Conservation (phyloP, 2,329 filamentous ascomycete genomes). For the Penicillium rolfsii region DNA sequence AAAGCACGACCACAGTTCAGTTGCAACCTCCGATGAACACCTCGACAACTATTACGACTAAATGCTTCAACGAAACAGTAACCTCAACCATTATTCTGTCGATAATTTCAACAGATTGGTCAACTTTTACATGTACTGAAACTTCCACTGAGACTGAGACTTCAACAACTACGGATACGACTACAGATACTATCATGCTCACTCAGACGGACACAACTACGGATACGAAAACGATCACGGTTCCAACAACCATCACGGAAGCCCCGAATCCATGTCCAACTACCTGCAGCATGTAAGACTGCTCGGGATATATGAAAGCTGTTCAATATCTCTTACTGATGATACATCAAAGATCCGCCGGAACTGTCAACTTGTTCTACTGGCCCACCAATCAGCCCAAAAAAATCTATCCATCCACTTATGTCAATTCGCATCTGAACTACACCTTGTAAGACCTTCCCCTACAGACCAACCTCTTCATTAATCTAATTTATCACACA, state of each 20-base stretch:
- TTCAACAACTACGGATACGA: conserved; percentile 1
- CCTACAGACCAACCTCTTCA: no score
- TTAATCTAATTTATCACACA: conserved; percentile 1
- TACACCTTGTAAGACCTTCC: conserved; percentile 17
- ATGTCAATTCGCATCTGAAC: conserved; percentile 19
- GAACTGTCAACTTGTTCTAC: conserved; percentile 23
- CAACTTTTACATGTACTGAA: neutral
- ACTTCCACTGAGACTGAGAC: neutral
- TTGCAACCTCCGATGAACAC: conserved; percentile 2
- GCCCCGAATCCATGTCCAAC: conserved; percentile 23
- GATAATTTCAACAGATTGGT: conserved; percentile 4
- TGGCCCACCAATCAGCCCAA: conserved; percentile 19
- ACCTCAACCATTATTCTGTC: conserved; percentile 10
- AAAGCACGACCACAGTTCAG: conserved; percentile 4
- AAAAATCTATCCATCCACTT: conserved; percentile 17
- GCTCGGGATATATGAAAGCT: neutral
- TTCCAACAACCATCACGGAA: conserved; percentile 20
- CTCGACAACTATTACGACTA: conserved; percentile 2
- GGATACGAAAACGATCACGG: conserved; percentile 4
- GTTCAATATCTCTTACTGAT: conserved; percentile 1
- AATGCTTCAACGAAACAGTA: conserved; percentile 5
- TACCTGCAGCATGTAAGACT: conserved; percentile 19
- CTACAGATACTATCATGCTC: conserved; percentile 3
- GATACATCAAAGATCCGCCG: conserved; percentile 13
- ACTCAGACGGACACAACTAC: conserved; percentile 4